phyloP scores from a whole-genome alignment of 352 stramenopile species.

The Globisporangium lucens region DNA sequence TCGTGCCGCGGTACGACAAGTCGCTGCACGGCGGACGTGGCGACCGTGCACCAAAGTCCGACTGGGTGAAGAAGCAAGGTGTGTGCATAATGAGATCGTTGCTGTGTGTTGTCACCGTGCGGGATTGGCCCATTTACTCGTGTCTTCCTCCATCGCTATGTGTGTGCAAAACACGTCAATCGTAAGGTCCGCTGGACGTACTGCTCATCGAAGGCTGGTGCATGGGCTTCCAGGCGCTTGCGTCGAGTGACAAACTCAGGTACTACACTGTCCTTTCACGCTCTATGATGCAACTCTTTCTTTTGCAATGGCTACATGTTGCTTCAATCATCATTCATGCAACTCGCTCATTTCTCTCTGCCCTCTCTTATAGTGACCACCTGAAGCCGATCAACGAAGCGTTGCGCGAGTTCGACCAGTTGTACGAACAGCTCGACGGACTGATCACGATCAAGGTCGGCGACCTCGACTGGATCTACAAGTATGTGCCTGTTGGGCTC shows the following conservation, averaged over 20 bases:
- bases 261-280: slow-evolving; percentile 12
- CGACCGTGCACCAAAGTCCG: slow-evolving; percentile 50
- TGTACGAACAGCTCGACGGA: slow-evolving; percentile 67
- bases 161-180: not conserved
- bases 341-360: not conserved
- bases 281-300: not conserved
- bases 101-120: not conserved
- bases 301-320: no score
- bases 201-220: slow-evolving; percentile 86
- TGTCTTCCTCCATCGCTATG: not conserved
- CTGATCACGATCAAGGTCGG: slow-evolving; percentile 75
- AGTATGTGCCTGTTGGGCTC: slow-evolving; percentile 29
- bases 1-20: slow-evolving; percentile 78
- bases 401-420: slow-evolving; percentile 51
- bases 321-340: not conserved
- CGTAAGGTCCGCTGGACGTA: slow-evolving; percentile 71
- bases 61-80: slow-evolving; percentile 69
- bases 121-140: not conserved
- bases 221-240: slow-evolving; percentile 70
- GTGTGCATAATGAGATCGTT: not conserved
- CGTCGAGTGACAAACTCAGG: slow-evolving; percentile 31
- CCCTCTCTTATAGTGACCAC: slow-evolving; percentile 32
- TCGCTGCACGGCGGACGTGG: slow-evolving; percentile 67
- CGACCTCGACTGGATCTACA: slow-evolving; percentile 79
- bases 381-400: slow-evolving; percentile 66